A percentile compares a stretch with the other conserved stretches of the same genome.
Conservation (phyloP, 495 filamentous ascomycete species). For the Talaromyces wortmannii region DNA sequence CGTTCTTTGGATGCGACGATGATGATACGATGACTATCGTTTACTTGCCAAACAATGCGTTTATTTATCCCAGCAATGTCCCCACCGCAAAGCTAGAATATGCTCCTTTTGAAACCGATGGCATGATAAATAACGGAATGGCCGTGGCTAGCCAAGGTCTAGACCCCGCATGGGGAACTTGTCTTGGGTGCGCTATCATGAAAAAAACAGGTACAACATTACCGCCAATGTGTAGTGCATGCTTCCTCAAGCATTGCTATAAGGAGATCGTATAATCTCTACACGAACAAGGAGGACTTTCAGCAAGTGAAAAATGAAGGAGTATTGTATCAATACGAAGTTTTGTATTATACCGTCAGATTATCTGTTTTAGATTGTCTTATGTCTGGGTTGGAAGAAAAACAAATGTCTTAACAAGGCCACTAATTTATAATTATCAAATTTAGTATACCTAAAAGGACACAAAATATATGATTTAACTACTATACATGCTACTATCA, state of each 20-base stretch:
- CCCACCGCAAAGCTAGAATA: conserved; percentile 28
- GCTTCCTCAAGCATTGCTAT: conserved; percentile 27
- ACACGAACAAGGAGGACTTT: no score
- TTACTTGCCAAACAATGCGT: conserved; percentile 35
- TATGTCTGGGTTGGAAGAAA: no score
- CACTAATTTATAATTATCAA: no score
- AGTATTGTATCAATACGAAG: no score
- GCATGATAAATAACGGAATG: conserved; percentile 32
- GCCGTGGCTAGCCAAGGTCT: conserved; percentile 23
- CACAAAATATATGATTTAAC: no score
- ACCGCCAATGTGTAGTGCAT: conserved; percentile 23
- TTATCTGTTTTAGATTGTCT: no score
- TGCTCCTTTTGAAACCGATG: conserved; percentile 22
- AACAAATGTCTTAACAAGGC: no score
- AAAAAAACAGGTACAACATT: conserved; percentile 20
- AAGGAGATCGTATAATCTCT: no score
- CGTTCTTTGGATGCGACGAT: conserved; percentile 40
- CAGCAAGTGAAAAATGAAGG: no score
- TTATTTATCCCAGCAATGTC: conserved; percentile 21
- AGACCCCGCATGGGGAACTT: conserved; percentile 20
- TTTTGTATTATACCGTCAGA: no score
- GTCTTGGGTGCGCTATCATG: conserved; percentile 35
- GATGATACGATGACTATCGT: conserved; percentile 19
- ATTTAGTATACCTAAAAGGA: no score
- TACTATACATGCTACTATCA: no score